Percentiles rank a stretch among this genome's conserved stretches.
Evolutionary conservation across 2,329 filamentous ascomycete genomes (phyloP).

Genomic region (Lasiodiplodia sp.): DNA sequence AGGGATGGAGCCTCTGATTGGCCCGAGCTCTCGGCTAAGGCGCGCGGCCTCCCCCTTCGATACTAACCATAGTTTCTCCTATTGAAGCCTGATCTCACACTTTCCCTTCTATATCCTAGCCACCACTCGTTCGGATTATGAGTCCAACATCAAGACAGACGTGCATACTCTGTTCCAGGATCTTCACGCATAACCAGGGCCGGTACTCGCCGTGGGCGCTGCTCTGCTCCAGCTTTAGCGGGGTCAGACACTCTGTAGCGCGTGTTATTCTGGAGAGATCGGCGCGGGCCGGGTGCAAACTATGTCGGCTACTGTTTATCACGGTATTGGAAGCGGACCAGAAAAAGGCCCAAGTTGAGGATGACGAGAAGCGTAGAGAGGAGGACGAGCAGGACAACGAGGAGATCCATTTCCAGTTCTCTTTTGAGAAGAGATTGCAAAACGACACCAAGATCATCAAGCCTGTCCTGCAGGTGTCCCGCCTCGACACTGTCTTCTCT

Average conservation of each 20-base stretch:
- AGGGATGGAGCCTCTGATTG: not conserved
- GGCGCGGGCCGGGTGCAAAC: conserved; percentile 23
- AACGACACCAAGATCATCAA: conserved; percentile 4
- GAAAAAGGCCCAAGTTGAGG: conserved; percentile 9
- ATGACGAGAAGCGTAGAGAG: not conserved
- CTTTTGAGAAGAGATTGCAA: not conserved
- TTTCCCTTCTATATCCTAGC: not conserved
- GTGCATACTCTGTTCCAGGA: conserved; percentile 15
- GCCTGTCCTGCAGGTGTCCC: conserved; percentile 2
- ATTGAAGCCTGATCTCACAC: conserved; percentile 5
- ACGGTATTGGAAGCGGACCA: conserved; percentile 13
- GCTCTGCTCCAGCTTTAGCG: conserved; percentile 18
- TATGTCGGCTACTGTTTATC: conserved; percentile 17
- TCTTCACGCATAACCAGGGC: conserved; percentile 4
- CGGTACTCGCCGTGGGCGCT: conserved; percentile 18
- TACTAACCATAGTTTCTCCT: conserved; percentile 10
- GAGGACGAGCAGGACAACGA: not conserved
- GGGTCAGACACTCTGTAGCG: conserved; percentile 15
- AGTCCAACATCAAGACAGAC: not conserved
- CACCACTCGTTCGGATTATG: not conserved
- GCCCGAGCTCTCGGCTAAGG: conserved; percentile 13
- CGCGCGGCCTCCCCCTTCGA: conserved; percentile 5
- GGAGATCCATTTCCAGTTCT: conserved; percentile 18
- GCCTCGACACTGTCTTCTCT: conserved; percentile 14
- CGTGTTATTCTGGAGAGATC: conserved; percentile 14